Base-by-base conservation (phyloP, 2,329 filamentous ascomycete species). In the Diaporthe sp. region DNA sequence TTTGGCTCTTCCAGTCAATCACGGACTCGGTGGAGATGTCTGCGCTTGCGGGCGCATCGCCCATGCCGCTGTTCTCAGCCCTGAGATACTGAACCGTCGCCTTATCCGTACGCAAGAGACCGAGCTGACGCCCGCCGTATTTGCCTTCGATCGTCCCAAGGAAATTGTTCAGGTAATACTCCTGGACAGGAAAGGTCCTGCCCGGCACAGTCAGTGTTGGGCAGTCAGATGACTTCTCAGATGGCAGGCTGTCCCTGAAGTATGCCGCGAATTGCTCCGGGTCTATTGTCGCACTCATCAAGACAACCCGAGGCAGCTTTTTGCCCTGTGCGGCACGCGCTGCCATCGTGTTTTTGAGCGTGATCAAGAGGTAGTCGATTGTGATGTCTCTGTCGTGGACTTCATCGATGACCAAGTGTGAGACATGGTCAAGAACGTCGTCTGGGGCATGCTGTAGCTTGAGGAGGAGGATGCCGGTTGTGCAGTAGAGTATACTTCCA, bases 321-420 rank as follows among this genome's bases (percentile, higher is more conserved):
- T 70, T 70, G 19, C 71, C 73, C 3, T 55, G 65, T n/a, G 71
- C 71, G 15, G 32, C 50, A 58, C 73, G 73, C n/a, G 35, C 58
- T 17, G 71, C 35, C 39, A 75, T 56, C 27, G 58, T 70, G 22
- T 51, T 42, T 37, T 75, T 75, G 17, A 75, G 39, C 30, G 70
- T 56, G 39, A 56, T 70, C 19, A 75, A 37, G 42, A 70, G 66
- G 32, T 73, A 75, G 58, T 75, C 73, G 17, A 73, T 65, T 42
- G 61, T 58, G 25, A 59, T 70, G 25, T 73, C 66, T 22, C 73
- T 55, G 35, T 75, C 73, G 37, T 75, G 73, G 27, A 88, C 85
- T 78, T 89, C 88, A 76, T 89, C 87, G 72, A 89, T 84, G 53
- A 89, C 77, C 25, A 89, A 79, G 76, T 89, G 86, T 4, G 86